These are phyloP conservation scores for Amphicarpaea edgeworthii DNA, from an alignment of 306 rosid species.

Conservation along the genomic window DNA sequence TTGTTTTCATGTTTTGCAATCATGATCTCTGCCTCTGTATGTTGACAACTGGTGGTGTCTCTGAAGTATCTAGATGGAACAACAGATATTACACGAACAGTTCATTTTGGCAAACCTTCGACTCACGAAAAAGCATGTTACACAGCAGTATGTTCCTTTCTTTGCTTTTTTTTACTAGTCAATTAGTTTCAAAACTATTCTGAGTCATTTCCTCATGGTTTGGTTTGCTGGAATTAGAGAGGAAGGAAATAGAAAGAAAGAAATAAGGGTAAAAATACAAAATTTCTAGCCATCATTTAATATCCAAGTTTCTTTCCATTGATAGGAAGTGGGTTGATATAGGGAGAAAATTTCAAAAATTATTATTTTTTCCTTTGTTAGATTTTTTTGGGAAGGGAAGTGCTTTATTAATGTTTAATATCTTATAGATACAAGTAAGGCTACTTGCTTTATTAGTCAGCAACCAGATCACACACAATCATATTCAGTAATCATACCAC, in stretches of 20 bases:
- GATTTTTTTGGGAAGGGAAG: too few species aligned
- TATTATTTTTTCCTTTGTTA: too few species aligned
- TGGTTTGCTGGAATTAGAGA: not conserved
- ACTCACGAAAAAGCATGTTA: conserved; percentile 89
- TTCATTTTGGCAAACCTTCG: conserved; percentile 95
- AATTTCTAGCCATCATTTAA: not conserved
- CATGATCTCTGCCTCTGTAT: conserved; percentile 30
- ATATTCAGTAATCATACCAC: not conserved
- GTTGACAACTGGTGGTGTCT: conserved; percentile 48
- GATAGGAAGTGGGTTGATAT: too few species aligned
- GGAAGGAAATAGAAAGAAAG: not conserved
- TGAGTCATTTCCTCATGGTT: not conserved
- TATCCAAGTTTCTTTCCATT: too few species aligned
- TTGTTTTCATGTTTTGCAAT: conserved; percentile 12
- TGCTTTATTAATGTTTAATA: too few species aligned
- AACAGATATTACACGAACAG: conserved; percentile 94
- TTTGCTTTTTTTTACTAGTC: conserved; percentile 11
- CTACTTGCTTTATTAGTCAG: not conserved
- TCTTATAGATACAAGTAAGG: too few species aligned
- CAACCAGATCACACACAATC: not conserved
- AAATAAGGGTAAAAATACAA: not conserved
- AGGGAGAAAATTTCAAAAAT: too few species aligned
- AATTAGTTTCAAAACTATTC: conserved; percentile 13
- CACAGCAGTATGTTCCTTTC: conserved; percentile 79
- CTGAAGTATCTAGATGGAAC: conserved; percentile 96